phyloP scores from a whole-genome alignment of 2,329 filamentous ascomycete species.

The Dendryphion nanum region DNA sequence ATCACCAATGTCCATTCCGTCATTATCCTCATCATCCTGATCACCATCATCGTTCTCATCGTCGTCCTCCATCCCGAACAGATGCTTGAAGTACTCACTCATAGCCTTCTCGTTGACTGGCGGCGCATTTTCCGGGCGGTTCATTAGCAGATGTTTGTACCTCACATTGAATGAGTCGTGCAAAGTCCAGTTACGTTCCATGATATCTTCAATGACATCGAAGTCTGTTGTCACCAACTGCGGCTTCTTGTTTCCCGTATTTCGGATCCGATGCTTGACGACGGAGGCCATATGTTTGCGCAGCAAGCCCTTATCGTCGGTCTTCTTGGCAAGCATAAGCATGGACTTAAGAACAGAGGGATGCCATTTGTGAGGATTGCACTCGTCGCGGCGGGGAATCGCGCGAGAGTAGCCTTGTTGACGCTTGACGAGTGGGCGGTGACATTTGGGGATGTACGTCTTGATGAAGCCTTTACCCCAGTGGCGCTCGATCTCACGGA shows the following conservation, averaged over 20 bases:
- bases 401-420: conserved; percentile 14
- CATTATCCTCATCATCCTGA: conserved; percentile 3
- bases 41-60: conserved; percentile 5
- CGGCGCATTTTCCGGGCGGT: conserved; percentile 6
- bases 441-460: conserved; percentile 27
- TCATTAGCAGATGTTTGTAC: conserved; percentile 31
- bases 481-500: conserved; percentile 22
- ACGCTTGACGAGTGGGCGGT: conserved; percentile 26
- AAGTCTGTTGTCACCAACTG: conserved; percentile 33
- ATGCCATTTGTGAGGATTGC: conserved; percentile 28
- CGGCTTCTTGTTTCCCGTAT: conserved; percentile 32
- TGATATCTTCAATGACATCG: conserved; percentile 33
- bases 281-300: conserved; percentile 26
- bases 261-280: conserved; percentile 27
- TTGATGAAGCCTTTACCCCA: conserved; percentile 31
- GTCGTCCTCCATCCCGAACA: conserved; percentile 1
- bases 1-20: neutral
- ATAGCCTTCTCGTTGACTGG: neutral
- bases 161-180: conserved; percentile 21
- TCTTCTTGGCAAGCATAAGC: conserved; percentile 22
- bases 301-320: conserved; percentile 18
- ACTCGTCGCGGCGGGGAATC: conserved; percentile 20
- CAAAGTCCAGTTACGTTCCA: conserved; percentile 23
- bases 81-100: neutral
- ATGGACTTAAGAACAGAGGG: conserved; percentile 27